Base-by-base conservation (phyloP, 192 early-diverging fungal species). In the Mortierella alpina region DNA sequence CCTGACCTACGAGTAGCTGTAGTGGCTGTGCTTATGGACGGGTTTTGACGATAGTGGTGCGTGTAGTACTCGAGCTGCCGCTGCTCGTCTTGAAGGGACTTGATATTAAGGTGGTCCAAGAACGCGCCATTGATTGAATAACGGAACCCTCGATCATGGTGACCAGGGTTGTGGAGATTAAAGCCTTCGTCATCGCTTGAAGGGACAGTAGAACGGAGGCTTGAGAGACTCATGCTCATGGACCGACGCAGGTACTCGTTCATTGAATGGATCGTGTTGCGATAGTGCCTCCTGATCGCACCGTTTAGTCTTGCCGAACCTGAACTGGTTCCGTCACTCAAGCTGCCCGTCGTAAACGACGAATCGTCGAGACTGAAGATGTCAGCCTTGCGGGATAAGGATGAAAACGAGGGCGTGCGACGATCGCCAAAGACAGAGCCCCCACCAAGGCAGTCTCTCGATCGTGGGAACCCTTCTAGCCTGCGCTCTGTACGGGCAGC, bases 321-420 rank as follows among this genome's bases (percentile, higher is more conserved):
- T 15, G 55, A 14, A 22, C 52, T 55, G 11, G 44, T 48, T 44
- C n/a, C 20, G 15, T 7, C 41, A 14, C 59, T n/a, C n/a, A 7
- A 14, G 31, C 40, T 41, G 14, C 62, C 53, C 22, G 66, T 63
- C 6, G 52, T 39, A 15, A 41, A 39, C 1, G 75, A 65, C 1
- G 66, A 56, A 0, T 49, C 56, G 14, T 66, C 69, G 2, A 63
- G 18, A 8, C 51, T 67, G 45, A 80, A 2, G 41, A 80, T 80
- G n/a, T 80, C 77, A 1, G 77, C 77, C 45, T 80, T 72, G 9
- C 70, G 77, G 0, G 77, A 80, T 44, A 68, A 45, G 39, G 77
- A 80, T 4, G 70, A 68, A 39, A 61, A 44, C 11, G 77, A 72
- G 3, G 59, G 49, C 12, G 61, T 49, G 3, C 59, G 61, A 1